Conservation (phyloP, 352 stramenopile species). For the Phytophthora citrophthora region DNA sequence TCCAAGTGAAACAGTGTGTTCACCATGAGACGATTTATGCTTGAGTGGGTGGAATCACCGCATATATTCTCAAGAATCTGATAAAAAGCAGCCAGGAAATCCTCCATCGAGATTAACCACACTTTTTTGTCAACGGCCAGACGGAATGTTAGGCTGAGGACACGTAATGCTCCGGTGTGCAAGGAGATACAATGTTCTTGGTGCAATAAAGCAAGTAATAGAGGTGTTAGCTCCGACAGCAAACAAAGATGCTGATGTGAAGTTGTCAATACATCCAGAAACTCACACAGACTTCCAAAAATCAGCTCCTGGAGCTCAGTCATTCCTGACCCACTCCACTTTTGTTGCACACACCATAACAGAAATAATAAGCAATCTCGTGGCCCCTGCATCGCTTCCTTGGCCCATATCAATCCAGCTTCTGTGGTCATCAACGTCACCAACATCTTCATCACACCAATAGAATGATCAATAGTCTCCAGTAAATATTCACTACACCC, state of each 20-base stretch:
- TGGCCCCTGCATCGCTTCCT: slow-evolving; percentile 30
- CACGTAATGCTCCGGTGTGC: slow-evolving; percentile 15
- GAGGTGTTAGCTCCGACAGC: slow-evolving; percentile 15
- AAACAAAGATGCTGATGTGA: slow-evolving; percentile 25
- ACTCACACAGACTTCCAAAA: slow-evolving; percentile 9
- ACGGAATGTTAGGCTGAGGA: slow-evolving; percentile 27
- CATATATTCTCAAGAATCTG: slow-evolving; percentile 21
- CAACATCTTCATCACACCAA: slow-evolving; percentile 24
- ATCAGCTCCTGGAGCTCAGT: slow-evolving; percentile 11
- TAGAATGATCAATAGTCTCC: slow-evolving; percentile 2
- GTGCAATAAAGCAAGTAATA: slow-evolving; percentile 14
- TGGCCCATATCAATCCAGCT: slow-evolving; percentile 20
- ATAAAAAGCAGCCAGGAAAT: slow-evolving; percentile 24
- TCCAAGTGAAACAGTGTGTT: slow-evolving; percentile 13
- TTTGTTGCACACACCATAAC: slow-evolving; percentile 9
- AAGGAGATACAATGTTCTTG: slow-evolving; percentile 11
- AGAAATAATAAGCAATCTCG: slow-evolving; percentile 25
- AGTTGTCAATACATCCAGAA: slow-evolving; percentile 26
- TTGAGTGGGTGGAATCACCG: slow-evolving; percentile 4
- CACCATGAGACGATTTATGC: slow-evolving; percentile 13
- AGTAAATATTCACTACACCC: slow-evolving; percentile 5
- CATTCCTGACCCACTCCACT: slow-evolving; percentile 4
- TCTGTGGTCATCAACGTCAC: slow-evolving; percentile 25
- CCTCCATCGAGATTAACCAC: slow-evolving; percentile 25
- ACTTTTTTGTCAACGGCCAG: slow-evolving; percentile 32